Base-by-base conservation (phyloP, 225 moss, liverwort and hornwort genomes). In the Bryum argenteum region DNA sequence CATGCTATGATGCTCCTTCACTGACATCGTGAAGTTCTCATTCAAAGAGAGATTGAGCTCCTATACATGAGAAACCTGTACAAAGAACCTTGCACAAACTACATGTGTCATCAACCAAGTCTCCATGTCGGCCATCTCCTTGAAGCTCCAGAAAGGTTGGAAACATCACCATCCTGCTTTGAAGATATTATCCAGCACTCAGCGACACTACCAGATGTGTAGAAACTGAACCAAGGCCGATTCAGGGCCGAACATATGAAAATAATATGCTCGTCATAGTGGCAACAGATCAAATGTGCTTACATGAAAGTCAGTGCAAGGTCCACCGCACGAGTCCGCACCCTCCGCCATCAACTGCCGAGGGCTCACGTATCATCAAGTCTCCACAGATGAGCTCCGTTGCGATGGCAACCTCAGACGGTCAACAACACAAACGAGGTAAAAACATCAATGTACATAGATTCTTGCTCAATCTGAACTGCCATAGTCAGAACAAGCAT, bases 401-500 rank as follows among this genome's bases (percentile, higher is more conserved):
- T 71, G 72, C 39, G 54, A 60, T 78, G 72, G 54, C 81, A 81
- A 80, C 78, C 78, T 87, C 81, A 11, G 70, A 63, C 61, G 62
- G 75, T 70, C 78, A 81, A 75, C 82, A 83, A 81, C 66, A 87
- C 70, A 87, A 78, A 79, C 79, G 71, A 81, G 71, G 61, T 80
- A 66, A 71, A 47, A 73, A 76, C 65, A 84, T 84, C 83, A 87
- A 83, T 66, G 70, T 53, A 78, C 58, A 76, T 47, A 40, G 14
- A 33, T 69, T 65, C 22, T 19, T 73, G 66, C 26, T 85, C 82
- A 85, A 85, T 85, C 85, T 77, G 85, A 85, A 79, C 86, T 86
- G 71, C 81, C 79, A 81, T 81, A 79, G 83, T 89, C 85, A 89
- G 89, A 89, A 86, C 81, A 86, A 43, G 88, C 85, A 86, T 89